Evolutionary conservation across 495 filamentous ascomycete species (phyloP).

Genomic region (Rusavskia elegans): DNA sequence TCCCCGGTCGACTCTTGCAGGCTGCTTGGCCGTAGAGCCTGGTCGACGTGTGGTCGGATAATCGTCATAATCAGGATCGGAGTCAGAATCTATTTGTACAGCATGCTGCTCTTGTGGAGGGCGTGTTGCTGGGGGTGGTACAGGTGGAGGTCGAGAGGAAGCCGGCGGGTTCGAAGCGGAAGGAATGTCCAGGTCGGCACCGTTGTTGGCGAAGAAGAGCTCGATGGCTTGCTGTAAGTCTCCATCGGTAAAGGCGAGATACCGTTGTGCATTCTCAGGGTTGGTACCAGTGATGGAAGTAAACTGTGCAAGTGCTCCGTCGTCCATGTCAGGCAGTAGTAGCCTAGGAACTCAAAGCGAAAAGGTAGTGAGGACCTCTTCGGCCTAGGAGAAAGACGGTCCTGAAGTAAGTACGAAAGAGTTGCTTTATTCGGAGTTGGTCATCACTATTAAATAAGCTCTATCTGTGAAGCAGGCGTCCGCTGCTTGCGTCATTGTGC

Average conservation of each 20-base stretch:
- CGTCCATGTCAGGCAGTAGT: conserved; percentile 44
- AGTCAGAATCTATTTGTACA: conserved; percentile 55
- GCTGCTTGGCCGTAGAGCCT: neutral
- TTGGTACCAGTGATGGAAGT: conserved; percentile 50
- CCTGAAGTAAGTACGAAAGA: neutral
- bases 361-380: no score
- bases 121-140: conserved; percentile 13
- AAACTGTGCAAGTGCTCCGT: conserved; percentile 40
- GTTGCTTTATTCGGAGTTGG: neutral
- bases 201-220: conserved; percentile 73
- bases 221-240: conserved; percentile 73
- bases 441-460: no score
- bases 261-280: conserved; percentile 52
- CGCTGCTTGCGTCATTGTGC: no score
- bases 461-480: no score
- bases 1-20: neutral
- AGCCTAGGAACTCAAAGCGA: no score
- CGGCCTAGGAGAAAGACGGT: no score
- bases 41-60: conserved; percentile 1
- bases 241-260: conserved; percentile 66
- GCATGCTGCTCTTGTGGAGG: conserved; percentile 20
- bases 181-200: conserved; percentile 35
- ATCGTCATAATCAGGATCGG: conserved; percentile 15
- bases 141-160: conserved; percentile 20
- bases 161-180: conserved; percentile 24